Evolutionary conservation across 2,329 filamentous ascomycete genomes (phyloP).

Genomic region (Monosporascus ibericus): DNA sequence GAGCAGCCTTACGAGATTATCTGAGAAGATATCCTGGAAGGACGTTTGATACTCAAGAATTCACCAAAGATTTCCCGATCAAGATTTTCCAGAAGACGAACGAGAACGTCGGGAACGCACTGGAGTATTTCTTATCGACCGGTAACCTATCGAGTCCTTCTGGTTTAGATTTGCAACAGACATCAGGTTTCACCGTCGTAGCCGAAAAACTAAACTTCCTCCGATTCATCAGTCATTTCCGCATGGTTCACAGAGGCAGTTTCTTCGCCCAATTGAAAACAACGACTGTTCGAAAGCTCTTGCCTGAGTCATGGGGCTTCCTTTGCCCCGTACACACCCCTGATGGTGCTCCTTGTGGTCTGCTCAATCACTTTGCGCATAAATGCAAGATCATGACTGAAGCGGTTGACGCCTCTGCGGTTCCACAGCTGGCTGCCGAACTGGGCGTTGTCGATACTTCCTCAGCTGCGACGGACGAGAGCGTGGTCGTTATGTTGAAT

Average conservation of each 20-base stretch:
- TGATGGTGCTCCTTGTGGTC: slow-evolving; percentile 88
- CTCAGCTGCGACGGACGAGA: slow-evolving; percentile 74
- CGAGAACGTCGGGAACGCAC: slow-evolving; percentile 77
- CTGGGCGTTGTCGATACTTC: slow-evolving; percentile 73
- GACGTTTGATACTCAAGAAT: slow-evolving; percentile 71
- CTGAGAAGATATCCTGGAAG: slow-evolving; percentile 51
- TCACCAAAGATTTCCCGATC: slow-evolving; percentile 70
- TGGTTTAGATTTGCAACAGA: slow-evolving; percentile 89
- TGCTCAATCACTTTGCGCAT: slow-evolving; percentile 91
- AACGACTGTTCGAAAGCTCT: slow-evolving; percentile 88
- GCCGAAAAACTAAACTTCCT: slow-evolving; percentile 99
- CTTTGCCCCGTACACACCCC: slow-evolving; percentile 96
- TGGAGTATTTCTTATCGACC: slow-evolving; percentile 95
- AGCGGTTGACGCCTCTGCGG: slow-evolving; percentile 63
- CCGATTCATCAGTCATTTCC: slow-evolving; percentile 97
- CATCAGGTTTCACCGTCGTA: slow-evolving; percentile 90
- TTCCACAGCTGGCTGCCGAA: slow-evolving; percentile 69
- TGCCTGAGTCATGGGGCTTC: slow-evolving; percentile 97
- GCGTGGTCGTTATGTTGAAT: slow-evolving; percentile 83
- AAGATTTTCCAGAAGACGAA: slow-evolving; percentile 77
- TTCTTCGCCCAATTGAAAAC: slow-evolving; percentile 98
- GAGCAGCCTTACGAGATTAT: slow-evolving; percentile 50
- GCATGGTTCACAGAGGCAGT: slow-evolving; percentile 97
- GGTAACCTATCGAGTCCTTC: slow-evolving; percentile 89
- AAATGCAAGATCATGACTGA: slow-evolving; percentile 86